These are phyloP conservation scores for Mycena vulgaris DNA, from an alignment of 768 basidiomycete species.

Conservation along the genomic window DNA sequence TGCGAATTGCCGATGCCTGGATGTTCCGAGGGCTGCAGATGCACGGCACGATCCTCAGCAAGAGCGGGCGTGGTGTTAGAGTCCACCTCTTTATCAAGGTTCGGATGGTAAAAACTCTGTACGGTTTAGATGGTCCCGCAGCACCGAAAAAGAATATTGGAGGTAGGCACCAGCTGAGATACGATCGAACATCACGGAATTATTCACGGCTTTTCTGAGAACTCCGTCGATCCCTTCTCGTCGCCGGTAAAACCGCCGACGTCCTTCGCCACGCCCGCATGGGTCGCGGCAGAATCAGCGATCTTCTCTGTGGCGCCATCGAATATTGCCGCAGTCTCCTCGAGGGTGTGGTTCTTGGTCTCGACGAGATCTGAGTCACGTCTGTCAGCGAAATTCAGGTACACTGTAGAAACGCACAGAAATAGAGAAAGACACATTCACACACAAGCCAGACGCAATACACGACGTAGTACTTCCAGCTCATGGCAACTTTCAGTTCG, in stretches of 20 bases:
- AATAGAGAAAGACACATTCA: conserved; percentile 73
- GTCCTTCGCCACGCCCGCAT: conserved; percentile 43
- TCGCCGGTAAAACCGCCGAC: conserved; percentile 28
- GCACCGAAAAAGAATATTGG: too few relatives aligned
- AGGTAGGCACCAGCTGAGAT: too few relatives aligned
- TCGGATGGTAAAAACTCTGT: too few relatives aligned
- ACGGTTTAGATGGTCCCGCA: too few relatives aligned
- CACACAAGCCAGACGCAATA: conserved; percentile 80
- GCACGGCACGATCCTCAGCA: too few relatives aligned
- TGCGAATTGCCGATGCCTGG: too few relatives aligned
- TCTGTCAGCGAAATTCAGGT: conserved; percentile 64
- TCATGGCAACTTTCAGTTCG: conserved; percentile 48
- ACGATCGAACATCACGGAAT: neutral
- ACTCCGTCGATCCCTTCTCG: conserved; percentile 50
- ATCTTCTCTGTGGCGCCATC: conserved; percentile 70
- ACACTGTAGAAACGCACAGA: conserved; percentile 52
- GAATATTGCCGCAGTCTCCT: conserved; percentile 86
- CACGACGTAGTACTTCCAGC: conserved; percentile 87
- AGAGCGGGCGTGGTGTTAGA: too few relatives aligned
- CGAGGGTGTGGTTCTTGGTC: conserved; percentile 81
- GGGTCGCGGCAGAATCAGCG: conserved; percentile 42
- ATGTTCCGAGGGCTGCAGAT: too few relatives aligned
- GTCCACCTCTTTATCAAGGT: too few relatives aligned
- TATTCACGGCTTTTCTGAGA: conserved; percentile 20
- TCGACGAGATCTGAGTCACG: conserved; percentile 66